These are phyloP conservation scores for Mycena rosella DNA, from an alignment of 768 basidiomycete genomes.

Conservation along the genomic window DNA sequence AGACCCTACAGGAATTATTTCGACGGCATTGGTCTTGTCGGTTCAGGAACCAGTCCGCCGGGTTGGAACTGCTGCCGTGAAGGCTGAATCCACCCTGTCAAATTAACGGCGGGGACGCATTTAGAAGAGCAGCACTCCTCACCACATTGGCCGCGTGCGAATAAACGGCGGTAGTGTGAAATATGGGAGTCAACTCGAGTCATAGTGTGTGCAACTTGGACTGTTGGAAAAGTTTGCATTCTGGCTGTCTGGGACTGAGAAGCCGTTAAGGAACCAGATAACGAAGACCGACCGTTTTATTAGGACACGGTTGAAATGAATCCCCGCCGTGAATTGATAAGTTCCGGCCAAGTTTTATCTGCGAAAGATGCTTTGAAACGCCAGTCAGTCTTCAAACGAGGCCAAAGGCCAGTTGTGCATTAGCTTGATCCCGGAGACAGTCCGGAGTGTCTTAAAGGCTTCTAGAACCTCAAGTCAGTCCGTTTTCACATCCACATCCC, in stretches of 20 bases:
- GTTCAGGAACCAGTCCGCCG: not conserved
- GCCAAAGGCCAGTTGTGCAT: no score
- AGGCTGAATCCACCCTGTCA: slow-evolving; percentile 12
- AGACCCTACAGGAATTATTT: not conserved
- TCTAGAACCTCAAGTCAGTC: no score
- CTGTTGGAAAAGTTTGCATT: no score
- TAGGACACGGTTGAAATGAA: not conserved
- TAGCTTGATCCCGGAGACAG: no score
- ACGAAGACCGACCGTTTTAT: not conserved
- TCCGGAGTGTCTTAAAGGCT: no score
- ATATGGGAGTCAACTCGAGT: not conserved
- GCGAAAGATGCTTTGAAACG: no score
- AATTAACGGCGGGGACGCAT: not conserved
- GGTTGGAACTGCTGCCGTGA: not conserved
- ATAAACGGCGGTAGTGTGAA: not conserved
- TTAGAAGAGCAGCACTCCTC: not conserved
- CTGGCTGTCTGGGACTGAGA: no score
- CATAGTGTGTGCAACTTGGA: not conserved
- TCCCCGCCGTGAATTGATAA: not conserved
- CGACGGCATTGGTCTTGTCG: not conserved
- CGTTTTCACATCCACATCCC: no score
- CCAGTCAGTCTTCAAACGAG: no score
- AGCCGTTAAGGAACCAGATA: not conserved
- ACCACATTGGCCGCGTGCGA: slow-evolving; percentile 10
- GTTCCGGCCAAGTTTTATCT: not conserved